Conservation (phyloP, 306 rosid species). For the Herpetospermum pedunculosum region DNA sequence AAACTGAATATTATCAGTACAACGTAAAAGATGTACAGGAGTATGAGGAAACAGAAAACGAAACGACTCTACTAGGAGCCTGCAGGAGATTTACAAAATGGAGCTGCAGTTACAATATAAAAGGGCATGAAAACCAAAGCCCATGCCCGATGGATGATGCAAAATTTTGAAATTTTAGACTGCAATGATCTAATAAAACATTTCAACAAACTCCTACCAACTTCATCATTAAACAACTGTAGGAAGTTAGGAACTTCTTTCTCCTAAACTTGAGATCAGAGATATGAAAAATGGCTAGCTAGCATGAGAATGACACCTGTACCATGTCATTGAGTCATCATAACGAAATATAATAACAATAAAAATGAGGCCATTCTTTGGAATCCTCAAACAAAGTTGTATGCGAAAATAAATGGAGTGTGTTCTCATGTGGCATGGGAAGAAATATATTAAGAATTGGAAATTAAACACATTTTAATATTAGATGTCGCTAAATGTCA, state of each 20-base stretch:
- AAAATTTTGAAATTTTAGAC: not conserved
- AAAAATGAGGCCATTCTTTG: not conserved
- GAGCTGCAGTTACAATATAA: not conserved
- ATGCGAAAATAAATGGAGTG: not conserved
- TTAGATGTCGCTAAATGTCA: not conserved
- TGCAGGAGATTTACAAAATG: not conserved
- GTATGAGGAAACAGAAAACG: not conserved
- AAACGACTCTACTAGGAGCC: not conserved
- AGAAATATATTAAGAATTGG: not conserved
- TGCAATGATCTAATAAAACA: not conserved
- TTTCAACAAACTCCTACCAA: not conserved
- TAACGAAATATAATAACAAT: not conserved
- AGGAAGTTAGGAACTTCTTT: not conserved
- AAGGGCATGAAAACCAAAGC: not conserved
- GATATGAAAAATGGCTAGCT: too few relatives aligned
- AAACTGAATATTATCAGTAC: not conserved
- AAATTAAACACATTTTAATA: not conserved
- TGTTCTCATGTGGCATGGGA: not conserved
- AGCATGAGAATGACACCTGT: too few relatives aligned
- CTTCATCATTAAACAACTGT: not conserved
- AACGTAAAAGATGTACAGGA: not conserved
- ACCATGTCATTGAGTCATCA: too few relatives aligned
- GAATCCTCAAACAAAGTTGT: not conserved
- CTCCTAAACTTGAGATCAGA: not conserved
- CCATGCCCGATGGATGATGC: not conserved